Base-by-base conservation (phyloP, 768 basidiomycete species). In the Suillus occidentalis region DNA sequence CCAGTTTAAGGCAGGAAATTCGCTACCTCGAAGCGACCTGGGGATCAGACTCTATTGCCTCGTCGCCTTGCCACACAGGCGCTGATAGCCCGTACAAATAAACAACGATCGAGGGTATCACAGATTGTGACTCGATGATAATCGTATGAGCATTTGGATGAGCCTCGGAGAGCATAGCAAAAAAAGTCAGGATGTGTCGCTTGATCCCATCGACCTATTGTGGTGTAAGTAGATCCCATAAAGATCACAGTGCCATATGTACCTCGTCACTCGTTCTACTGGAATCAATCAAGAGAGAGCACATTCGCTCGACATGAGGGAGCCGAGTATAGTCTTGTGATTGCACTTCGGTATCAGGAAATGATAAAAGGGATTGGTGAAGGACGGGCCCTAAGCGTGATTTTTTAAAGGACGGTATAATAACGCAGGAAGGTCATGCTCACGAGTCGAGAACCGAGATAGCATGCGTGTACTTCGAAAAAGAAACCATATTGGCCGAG, bases 31-130 rank as follows among this genome's bases (percentile, higher is more conserved):
- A 69, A 55, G 66, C 63, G 28, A 71, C 72, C 31, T 76, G 73
- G 0, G 80, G 67, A 2, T 82, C 77, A 18, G 71, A 68, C 31
- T 81, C 70, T 16, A 86, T 70, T 37, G 69, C 69, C 57, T 83
- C 81, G 49, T 84, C 83, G 42, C 88, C 88, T 70, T 91, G 89
- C 89, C 89, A 94, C 18, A 94, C 72, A 2, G 84, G 81, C 1
- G 80, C 80, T 0, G 84, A 81, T 47, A 88, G 75, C 25, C 83
- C 78, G 42, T 81, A 80, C 10, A 90, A 77, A 65, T 83, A 87
- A 39, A 82, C 68, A 22, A 92, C 80, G 34, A 93, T 73, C 0
- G 91, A 86, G 2, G 90, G 91, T 49, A 93, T 81, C 16, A 94
- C 69, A 13, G 80, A 79, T 49, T 79, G 80, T 1, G 89, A 89